A percentile compares a stretch with the other conserved stretches of the same genome.
phyloP scores from a whole-genome alignment of 2,329 filamentous ascomycete genomes.

The Fusarium pseudonygamai region DNA sequence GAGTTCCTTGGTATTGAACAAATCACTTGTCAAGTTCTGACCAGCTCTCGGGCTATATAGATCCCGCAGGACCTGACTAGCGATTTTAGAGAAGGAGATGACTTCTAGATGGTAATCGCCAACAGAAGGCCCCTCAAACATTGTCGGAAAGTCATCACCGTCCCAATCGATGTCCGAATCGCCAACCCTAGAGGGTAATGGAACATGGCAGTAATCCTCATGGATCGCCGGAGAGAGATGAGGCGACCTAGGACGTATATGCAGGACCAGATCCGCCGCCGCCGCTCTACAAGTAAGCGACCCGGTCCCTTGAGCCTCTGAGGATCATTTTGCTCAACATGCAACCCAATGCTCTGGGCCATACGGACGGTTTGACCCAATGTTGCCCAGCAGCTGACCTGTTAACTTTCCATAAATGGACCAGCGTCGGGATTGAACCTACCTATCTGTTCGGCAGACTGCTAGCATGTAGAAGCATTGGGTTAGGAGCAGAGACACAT shows the following conservation, averaged over 20 bases:
- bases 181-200: not conserved
- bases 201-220: not conserved
- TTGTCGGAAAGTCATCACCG: not conserved
- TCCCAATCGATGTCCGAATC: not conserved
- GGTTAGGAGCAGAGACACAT: not conserved
- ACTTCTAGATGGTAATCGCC: not conserved
- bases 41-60: not conserved
- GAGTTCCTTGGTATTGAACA: not conserved
- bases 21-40: not conserved
- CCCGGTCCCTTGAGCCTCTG: not conserved
- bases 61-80: not conserved
- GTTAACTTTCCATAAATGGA: not conserved
- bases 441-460: not conserved
- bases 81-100: not conserved
- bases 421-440: too few relatives aligned
- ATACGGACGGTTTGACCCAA: not conserved
- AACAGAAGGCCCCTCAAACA: not conserved
- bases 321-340: not conserved
- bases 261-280: not conserved
- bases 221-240: not conserved
- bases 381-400: not conserved
- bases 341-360: not conserved
- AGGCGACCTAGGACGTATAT: not conserved
- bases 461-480: not conserved
- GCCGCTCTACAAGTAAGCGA: rapidly evolving